A percentile compares a stretch with the other conserved stretches of the same genome.
phyloP scores from a whole-genome alignment of 176 grass and related monocot species.

The Carex pumila region DNA sequence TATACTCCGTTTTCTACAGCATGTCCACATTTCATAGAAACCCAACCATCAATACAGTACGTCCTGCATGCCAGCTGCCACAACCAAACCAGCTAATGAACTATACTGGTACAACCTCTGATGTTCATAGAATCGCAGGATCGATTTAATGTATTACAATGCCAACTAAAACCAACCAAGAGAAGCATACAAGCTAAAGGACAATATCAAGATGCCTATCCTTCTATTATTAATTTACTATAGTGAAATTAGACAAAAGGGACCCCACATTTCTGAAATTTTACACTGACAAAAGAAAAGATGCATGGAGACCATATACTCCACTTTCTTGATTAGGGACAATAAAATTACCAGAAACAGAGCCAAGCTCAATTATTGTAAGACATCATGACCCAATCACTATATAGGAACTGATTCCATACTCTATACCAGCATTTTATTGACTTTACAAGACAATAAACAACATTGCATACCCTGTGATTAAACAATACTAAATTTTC shows the following conservation, averaged over 20 bases:
- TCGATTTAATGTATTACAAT: not conserved
- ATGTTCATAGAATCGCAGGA: not conserved
- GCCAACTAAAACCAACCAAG: conserved; percentile 1
- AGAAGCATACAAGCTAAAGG: conserved; percentile 10
- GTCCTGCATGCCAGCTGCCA: not conserved
- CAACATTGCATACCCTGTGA: not conserved
- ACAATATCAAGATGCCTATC: conserved; percentile 11
- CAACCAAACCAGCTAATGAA: not conserved
- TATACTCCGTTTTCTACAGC: not conserved
- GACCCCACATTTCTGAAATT: not conserved
- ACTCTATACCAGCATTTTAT: not conserved
- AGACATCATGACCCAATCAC: not conserved
- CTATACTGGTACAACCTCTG: not conserved
- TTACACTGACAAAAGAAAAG: not conserved
- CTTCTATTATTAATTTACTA: not conserved
- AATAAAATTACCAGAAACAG: not conserved
- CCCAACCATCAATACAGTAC: not conserved
- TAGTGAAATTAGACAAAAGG: conserved; percentile 10
- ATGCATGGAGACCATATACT: not conserved
- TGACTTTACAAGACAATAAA: not conserved
- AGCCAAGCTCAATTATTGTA: conserved; percentile 5
- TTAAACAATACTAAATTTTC: not conserved
- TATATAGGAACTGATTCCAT: not conserved
- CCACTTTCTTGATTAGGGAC: conserved; percentile 2
- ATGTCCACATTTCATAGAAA: not conserved